A percentile compares a stretch with the other conserved stretches of the same genome.
phyloP scores from a whole-genome alignment of 768 basidiomycete genomes.

The Mycena amicta region DNA sequence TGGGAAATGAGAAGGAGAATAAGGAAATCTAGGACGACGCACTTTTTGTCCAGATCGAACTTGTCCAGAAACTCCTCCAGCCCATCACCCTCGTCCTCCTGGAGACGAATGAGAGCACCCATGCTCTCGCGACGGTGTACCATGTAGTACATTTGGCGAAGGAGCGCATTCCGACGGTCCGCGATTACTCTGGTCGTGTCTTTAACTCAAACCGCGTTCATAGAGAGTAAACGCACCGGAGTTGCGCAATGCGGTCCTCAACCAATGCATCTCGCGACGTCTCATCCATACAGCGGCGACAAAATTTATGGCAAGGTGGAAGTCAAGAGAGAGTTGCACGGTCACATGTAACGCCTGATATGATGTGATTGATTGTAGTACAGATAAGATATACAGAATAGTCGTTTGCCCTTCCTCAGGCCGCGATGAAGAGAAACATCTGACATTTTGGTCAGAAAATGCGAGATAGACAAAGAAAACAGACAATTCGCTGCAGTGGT shows the following conservation, averaged over 20 bases:
- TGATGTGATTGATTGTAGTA: neutral
- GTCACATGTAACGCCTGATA: neutral
- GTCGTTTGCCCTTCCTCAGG: neutral
- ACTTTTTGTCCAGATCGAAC: slow-evolving; percentile 49
- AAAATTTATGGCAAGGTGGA: neutral
- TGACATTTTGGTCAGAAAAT: neutral
- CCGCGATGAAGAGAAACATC: neutral
- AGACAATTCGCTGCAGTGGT: slow-evolving; percentile 12
- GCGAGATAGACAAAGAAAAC: neutral
- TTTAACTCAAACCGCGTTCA: slow-evolving; percentile 3
- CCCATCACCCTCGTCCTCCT: slow-evolving; percentile 41
- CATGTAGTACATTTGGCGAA: slow-evolving; percentile 72
- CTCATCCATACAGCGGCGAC: slow-evolving; percentile 18
- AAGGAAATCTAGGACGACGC: slow-evolving; percentile 6
- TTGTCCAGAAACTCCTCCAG: slow-evolving; percentile 54
- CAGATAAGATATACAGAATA: neutral
- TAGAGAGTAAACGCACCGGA: slow-evolving; percentile 37
- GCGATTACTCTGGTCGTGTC: slow-evolving; percentile 54
- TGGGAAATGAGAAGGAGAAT: slow-evolving; percentile 10
- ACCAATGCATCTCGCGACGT: slow-evolving; percentile 38
- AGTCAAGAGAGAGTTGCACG: neutral
- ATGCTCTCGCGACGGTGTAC: slow-evolving; percentile 54
- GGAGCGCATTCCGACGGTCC: slow-evolving; percentile 66
- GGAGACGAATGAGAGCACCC: slow-evolving; percentile 39
- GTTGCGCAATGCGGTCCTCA: slow-evolving; percentile 46